phyloP scores from a whole-genome alignment of 169 alveolate genomes.

The Eimeria tenella region DNA sequence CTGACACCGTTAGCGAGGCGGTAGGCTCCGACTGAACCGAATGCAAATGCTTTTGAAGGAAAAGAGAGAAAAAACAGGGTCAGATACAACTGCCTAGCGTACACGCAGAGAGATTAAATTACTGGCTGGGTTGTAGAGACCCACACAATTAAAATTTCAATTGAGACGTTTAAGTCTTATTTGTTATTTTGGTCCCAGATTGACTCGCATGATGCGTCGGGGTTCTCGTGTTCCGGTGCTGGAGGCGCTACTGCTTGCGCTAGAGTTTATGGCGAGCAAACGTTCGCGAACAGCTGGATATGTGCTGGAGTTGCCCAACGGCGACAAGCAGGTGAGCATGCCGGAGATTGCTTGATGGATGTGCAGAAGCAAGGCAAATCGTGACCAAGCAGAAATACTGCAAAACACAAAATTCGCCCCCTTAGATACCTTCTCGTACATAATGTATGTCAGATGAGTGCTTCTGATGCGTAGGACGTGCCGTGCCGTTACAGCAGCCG shows the following conservation, averaged over 20 bases:
- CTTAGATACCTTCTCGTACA: no score
- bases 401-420: no score
- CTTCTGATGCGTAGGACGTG: no score
- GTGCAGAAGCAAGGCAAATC: no score
- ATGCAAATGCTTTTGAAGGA: neutral
- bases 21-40: neutral
- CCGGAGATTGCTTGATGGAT: no score
- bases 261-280: conserved; percentile 74
- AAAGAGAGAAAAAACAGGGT: neutral
- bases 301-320: conserved; percentile 76
- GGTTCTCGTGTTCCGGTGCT: conserved; percentile 62
- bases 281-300: conserved; percentile 76
- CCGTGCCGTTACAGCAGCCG: no score
- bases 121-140: no score
- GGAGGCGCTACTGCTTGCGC: conserved; percentile 69
- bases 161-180: no score
- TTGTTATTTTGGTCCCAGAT: neutral
- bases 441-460: no score
- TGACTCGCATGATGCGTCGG: conserved; percentile 59
- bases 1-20: conserved; percentile 73
- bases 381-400: no score
- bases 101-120: no score
- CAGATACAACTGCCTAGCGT: neutral
- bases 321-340: conserved; percentile 42
- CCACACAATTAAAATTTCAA: no score